Percentiles rank a stretch among this genome's conserved stretches.
These are phyloP conservation scores for Wallacemonas sp. DNA, from an alignment of 208 protist genomes.

Conservation along the genomic window DNA sequence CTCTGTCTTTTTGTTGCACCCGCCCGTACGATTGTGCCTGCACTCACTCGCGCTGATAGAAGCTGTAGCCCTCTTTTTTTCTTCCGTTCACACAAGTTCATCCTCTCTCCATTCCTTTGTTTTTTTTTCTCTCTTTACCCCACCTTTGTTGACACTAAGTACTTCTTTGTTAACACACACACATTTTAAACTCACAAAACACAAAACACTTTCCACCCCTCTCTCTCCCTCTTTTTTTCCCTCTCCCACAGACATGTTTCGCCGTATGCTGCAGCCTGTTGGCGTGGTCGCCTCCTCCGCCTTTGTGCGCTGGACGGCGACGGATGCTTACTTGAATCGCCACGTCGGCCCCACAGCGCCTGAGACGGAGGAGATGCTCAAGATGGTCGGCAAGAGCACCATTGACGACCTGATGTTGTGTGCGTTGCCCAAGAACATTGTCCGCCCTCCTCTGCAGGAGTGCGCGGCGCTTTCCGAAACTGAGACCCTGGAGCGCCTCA, in stretches of 20 bases:
- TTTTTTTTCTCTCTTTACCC: too few relatives aligned
- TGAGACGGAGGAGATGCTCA: slow-evolving; percentile 92
- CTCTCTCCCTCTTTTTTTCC: too few relatives aligned
- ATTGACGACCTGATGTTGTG: slow-evolving; percentile 83
- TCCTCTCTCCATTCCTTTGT: too few relatives aligned
- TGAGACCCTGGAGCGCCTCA: slow-evolving; percentile 67
- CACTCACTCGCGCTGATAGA: too few relatives aligned
- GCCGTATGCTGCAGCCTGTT: slow-evolving; percentile 23
- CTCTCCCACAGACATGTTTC: slow-evolving; percentile 36
- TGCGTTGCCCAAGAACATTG: slow-evolving; percentile 72
- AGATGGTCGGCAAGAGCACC: slow-evolving; percentile 60
- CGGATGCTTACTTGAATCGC: slow-evolving; percentile 89
- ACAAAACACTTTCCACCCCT: too few relatives aligned
- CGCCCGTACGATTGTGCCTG: too few relatives aligned
- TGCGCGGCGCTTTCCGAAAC: slow-evolving; percentile 68
- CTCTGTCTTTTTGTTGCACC: too few relatives aligned
- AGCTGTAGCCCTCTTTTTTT: too few relatives aligned
- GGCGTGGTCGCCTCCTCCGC: background rate
- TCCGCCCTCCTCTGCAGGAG: slow-evolving; percentile 49
- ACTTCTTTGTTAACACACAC: too few relatives aligned
- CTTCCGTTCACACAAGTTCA: too few relatives aligned
- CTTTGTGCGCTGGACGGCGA: slow-evolving; percentile 49
- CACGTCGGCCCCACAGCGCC: slow-evolving; percentile 88
- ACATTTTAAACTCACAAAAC: too few relatives aligned
- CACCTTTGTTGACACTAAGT: too few relatives aligned